phyloP scores from a whole-genome alignment of 1,284 basidiomycete genomes.

The Tilletia walkeri region DNA sequence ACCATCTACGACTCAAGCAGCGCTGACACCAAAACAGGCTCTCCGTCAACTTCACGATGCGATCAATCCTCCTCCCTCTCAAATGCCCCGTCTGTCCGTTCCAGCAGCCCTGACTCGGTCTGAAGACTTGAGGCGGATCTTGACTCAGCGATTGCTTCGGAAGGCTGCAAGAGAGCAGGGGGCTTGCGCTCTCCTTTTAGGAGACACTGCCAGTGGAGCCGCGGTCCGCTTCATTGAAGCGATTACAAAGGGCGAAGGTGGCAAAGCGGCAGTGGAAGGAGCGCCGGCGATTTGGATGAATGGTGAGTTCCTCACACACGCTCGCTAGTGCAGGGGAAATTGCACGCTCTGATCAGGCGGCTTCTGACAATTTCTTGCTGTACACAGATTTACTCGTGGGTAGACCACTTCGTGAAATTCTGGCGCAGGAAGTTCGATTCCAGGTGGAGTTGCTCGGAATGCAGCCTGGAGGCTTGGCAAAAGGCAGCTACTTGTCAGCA shows the following conservation, averaged over 20 bases:
- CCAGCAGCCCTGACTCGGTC: slow-evolving; percentile 39
- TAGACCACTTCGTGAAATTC: slow-evolving; percentile 4
- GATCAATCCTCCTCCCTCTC: slow-evolving; percentile 26
- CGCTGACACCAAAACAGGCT: slow-evolving; percentile 22
- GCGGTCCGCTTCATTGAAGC: slow-evolving; percentile 44
- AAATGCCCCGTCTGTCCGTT: slow-evolving; percentile 30
- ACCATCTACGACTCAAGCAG: neutral
- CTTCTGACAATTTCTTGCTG: neutral
- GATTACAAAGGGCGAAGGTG: slow-evolving; percentile 44
- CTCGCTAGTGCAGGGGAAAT: neutral
- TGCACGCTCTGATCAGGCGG: neutral
- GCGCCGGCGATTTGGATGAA: slow-evolving; percentile 39
- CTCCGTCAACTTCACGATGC: slow-evolving; percentile 29
- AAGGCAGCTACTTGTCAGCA: neutral
- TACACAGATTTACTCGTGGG: slow-evolving; percentile 1
- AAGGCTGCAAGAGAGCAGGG: slow-evolving; percentile 28
- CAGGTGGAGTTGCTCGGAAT: neutral
- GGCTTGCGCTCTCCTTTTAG: slow-evolving; percentile 39
- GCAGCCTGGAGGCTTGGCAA: neutral
- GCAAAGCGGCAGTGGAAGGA: slow-evolving; percentile 44
- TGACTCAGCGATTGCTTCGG: slow-evolving; percentile 33
- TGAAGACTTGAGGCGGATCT: slow-evolving; percentile 42
- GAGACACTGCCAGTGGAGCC: slow-evolving; percentile 34
- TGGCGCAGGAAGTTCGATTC: slow-evolving; percentile 1
- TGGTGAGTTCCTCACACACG: slow-evolving; percentile 13